Evolutionary conservation across 1,284 basidiomycete species (phyloP).

Genomic region (Cystobasidium pallidum): DNA sequence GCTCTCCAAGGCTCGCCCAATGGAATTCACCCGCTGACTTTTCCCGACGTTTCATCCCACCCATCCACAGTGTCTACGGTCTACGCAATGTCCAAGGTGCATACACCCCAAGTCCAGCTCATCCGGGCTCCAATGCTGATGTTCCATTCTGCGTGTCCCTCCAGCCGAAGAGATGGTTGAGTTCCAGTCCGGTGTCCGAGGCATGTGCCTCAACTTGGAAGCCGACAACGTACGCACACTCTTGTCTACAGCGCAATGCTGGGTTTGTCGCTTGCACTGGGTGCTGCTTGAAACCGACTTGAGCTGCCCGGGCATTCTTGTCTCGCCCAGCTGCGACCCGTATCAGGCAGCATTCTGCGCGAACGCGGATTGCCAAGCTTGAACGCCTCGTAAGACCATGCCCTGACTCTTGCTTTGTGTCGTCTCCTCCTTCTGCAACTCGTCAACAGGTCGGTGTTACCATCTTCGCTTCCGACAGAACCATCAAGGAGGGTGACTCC

Average conservation of each 20-base stretch:
- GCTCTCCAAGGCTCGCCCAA: neutral
- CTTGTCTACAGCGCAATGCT: neutral
- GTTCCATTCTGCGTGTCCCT: neutral
- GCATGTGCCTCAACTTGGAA: slow-evolving; percentile 92
- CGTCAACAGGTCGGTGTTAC: slow-evolving; percentile 84
- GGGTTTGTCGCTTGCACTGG: neutral
- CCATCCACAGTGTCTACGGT: slow-evolving; percentile 78
- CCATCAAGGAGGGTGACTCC: slow-evolving; percentile 98
- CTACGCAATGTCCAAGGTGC: slow-evolving; percentile 81
- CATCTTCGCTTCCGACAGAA: slow-evolving; percentile 99
- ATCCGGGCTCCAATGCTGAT: neutral
- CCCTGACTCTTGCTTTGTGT: neutral
- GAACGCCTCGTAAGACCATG: neutral
- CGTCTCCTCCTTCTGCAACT: slow-evolving; percentile 30
- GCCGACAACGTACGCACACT: slow-evolving; percentile 81
- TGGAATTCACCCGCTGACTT: slow-evolving; percentile 4
- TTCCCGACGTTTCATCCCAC: neutral
- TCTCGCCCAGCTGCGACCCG: neutral
- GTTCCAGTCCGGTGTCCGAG: slow-evolving; percentile 91
- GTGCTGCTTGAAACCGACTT: neutral
- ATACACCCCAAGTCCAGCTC: slow-evolving; percentile 46
- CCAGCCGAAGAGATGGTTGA: slow-evolving; percentile 99
- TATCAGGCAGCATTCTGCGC: neutral
- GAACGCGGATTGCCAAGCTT: neutral
- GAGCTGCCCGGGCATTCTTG: too few species aligned